These are phyloP conservation scores for Macrocybe gigantea DNA, from an alignment of 768 basidiomycete species.

Conservation along the genomic window DNA sequence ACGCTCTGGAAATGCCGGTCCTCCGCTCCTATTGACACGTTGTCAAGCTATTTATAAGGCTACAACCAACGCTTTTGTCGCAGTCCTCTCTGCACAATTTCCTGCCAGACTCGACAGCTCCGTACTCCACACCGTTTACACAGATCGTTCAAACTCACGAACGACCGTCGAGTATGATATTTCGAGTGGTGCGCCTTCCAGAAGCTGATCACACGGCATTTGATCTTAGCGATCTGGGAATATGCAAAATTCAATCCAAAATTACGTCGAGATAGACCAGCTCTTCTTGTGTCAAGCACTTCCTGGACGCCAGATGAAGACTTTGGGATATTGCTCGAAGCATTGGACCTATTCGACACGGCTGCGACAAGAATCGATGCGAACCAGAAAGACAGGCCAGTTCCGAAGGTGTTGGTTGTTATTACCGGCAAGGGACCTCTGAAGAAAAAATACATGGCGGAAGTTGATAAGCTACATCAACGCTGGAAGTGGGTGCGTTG, in stretches of 20 bases:
- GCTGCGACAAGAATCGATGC: conserved; percentile 33
- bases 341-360: conserved; percentile 64
- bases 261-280: conserved; percentile 71
- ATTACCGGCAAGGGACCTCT: conserved; percentile 91
- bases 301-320: conserved; percentile 99
- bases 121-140: conserved; percentile 64
- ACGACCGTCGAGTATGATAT: too few species aligned
- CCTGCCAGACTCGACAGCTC: conserved; percentile 43
- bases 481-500: conserved; percentile 77
- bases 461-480: conserved; percentile 53
- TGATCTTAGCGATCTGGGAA: conserved; percentile 21
- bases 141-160: conserved; percentile 20
- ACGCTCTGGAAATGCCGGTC: not conserved
- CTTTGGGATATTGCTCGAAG: conserved; percentile 76
- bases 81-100: conserved; percentile 37
- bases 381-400: conserved; percentile 10
- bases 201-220: conserved; percentile 5
- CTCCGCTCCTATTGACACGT: not conserved
- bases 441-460: conserved; percentile 64
- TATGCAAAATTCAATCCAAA: conserved; percentile 35
- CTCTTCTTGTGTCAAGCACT: conserved; percentile 85
- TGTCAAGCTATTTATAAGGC: conserved; percentile 44
- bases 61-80: conserved; percentile 30
- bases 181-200: too few species aligned
- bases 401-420: conserved; percentile 78